Base-by-base conservation (phyloP, 768 basidiomycete species). In the Kwoniella pini region DNA sequence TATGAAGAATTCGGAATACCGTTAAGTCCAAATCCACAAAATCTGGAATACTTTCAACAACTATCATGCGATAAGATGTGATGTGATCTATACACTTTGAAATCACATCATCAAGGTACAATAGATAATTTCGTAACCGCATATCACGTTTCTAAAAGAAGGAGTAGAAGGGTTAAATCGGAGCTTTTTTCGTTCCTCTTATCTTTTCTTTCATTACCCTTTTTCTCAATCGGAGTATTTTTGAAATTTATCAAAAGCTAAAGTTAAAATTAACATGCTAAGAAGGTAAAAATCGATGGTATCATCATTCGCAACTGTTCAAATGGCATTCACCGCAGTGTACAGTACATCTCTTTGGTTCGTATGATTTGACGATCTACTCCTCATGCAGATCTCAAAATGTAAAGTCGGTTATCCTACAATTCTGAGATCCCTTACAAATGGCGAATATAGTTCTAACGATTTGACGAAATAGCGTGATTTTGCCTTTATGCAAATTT, bases 1-100 rank as follows among this genome's bases (percentile, higher is more conserved):
- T 46, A 46, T 24, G 22, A 13, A 46, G 11, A 24, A 46, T 46
- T 46, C 45, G 45, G 45, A 46, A 46, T 46, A 46, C 45, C 45
- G 45, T 24, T 46, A 46, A 24, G 2, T 17, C 22, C 11, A 27
- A 46, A 9, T 2, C 22, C 19, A 24, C 27, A 13, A 46, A 28
- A 46, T 46, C 45, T 46, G 45, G 45, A 46, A 46, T 46, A 26
- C 19, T 46, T 43, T 13, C 22, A 22, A 9, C 2, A 3, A 17
- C 22, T 19, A 46, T 46, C 24, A 24, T 46, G 45, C 45, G 45
- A 46, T 46, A 46, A 13, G 1, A 22, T 12, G 45, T 46, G 45
- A 43, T 43, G 40, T 6, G 36, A 43, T 22, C n/a, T n/a, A n/a
- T n/a, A n/a, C n/a, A 36, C 15, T 15, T 7, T 15, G 15, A 15